Base-by-base conservation (phyloP, 257 asterid genomes). In the Paraleonurus japonicus region DNA sequence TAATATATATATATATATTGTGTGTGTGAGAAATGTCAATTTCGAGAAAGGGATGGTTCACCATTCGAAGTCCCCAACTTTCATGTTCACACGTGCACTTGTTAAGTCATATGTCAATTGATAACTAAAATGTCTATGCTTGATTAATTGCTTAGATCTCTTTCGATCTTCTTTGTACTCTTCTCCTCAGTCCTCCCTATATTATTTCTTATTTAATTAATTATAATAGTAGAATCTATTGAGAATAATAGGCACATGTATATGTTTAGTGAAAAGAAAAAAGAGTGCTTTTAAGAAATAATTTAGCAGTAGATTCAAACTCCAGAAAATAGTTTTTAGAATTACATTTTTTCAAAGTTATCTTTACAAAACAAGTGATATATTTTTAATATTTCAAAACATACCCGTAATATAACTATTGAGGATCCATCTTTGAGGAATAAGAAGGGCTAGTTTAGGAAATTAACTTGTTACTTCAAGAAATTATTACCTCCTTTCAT, bases 61-160 rank as follows among this genome's bases (percentile, higher is more conserved):
- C 71, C 70, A 50, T 65, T 66, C 22, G 23, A 66, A 76, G 71
- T 72, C 77, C 32, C 72, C 73, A 63, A 73, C 73, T 78, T 65
- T 75, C 75, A 78, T 45, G 73, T 70, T 75, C 81, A 67, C 88
- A 79, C 84, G 88, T 84, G 86, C 79, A 68, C 81, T 22, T 75
- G 75, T 75, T 71, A 4, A 22, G 58, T 74, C 76, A 26, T 19
- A 51, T 26, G 17, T 69, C 72, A 27, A 24, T 28, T 37, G 23
- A 53, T 39, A 50, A 60, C 70, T 61, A 61, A 11, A 61, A 39
- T 76, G 7, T 39, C 67, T 45, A 64, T 62, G 30, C 67, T 33
- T 61, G 55, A 26, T 62, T 61, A 13, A 27, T 43, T 60, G 27
- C 54, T 48, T 17, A 22, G 10, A 60, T 71, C 16, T 45, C 69